phyloP scores from a whole-genome alignment of 2,329 filamentous ascomycete species.

The Colletotrichum sp. region DNA sequence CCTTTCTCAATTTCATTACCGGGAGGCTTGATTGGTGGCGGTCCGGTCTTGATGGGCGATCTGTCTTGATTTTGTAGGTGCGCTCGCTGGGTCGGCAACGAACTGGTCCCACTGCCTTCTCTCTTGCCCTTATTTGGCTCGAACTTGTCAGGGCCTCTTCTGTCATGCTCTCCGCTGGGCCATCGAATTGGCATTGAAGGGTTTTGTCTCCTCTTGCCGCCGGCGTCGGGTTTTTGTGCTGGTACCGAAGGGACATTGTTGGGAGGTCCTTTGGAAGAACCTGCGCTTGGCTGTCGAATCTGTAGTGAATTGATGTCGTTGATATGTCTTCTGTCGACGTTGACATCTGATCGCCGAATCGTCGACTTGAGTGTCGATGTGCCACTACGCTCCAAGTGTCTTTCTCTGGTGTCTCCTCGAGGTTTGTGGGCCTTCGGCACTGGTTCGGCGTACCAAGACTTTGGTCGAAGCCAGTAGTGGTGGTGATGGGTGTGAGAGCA shows the following conservation, averaged over 20 bases:
- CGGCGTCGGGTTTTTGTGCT: not conserved
- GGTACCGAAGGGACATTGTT: not conserved
- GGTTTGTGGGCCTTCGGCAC: not conserved
- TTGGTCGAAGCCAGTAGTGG: slow-evolving; percentile 60
- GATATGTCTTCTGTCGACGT: slow-evolving; percentile 9
- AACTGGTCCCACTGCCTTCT: not conserved
- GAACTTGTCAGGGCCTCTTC: not conserved
- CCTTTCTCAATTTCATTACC: not conserved
- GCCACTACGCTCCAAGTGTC: slow-evolving; percentile 1
- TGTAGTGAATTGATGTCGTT: not conserved
- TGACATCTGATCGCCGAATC: not conserved
- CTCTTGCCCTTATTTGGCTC: not conserved
- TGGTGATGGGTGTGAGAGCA: slow-evolving; percentile 66
- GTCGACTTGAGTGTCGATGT: slow-evolving; percentile 2
- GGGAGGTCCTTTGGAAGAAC: not conserved
- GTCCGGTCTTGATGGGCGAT: not conserved
- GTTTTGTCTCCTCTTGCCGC: not conserved
- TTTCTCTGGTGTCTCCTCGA: not conserved
- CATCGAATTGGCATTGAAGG: not conserved
- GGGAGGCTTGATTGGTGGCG: not conserved
- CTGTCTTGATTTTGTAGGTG: not conserved
- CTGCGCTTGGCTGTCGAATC: not conserved
- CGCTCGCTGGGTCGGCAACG: not conserved
- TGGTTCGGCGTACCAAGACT: not conserved
- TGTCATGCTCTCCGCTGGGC: not conserved